Evolutionary conservation across 192 early-diverging fungal species (phyloP).

Genomic region (Spizellomyces sp.): DNA sequence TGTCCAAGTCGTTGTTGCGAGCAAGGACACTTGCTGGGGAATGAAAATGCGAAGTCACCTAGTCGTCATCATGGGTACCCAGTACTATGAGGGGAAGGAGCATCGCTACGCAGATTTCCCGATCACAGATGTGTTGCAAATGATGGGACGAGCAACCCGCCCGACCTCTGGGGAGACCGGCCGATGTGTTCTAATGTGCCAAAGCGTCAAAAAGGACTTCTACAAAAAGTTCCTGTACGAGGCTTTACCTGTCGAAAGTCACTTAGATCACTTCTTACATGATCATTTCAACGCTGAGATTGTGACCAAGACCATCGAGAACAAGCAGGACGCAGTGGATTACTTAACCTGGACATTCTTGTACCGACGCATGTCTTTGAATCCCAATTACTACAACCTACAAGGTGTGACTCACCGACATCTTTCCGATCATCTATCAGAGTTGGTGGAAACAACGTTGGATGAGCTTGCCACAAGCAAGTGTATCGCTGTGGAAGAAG

Average conservation of each 20-base stretch:
- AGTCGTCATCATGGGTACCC: slow-evolving; percentile 95
- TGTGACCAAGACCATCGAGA: slow-evolving; percentile 91
- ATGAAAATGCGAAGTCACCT: slow-evolving; percentile 80
- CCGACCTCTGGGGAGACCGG: slow-evolving; percentile 61
- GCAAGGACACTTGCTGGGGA: slow-evolving; percentile 91
- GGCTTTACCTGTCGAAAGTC: slow-evolving; percentile 93
- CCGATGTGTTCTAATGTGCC: slow-evolving; percentile 91
- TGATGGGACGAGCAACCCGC: slow-evolving; percentile 92
- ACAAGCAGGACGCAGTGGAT: slow-evolving; percentile 98
- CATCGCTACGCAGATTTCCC: slow-evolving; percentile 96
- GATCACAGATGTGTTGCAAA: slow-evolving; percentile 94
- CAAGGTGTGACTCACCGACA: slow-evolving; percentile 86
- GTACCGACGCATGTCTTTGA: slow-evolving; percentile 93
- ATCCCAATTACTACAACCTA: slow-evolving; percentile 91
- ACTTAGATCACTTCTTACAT: slow-evolving; percentile 90
- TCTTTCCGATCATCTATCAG: slow-evolving; percentile 90
- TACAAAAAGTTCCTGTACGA: slow-evolving; percentile 99
- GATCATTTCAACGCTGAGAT: slow-evolving; percentile 98
- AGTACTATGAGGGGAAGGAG: slow-evolving; percentile 91
- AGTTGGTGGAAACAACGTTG: slow-evolving; percentile 90
- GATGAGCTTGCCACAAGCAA: slow-evolving; percentile 85
- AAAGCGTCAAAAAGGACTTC: slow-evolving; percentile 90
- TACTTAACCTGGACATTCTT: slow-evolving; percentile 99
- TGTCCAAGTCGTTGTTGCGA: slow-evolving; percentile 88
- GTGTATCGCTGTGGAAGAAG: slow-evolving; percentile 67